A percentile compares a stretch with the other conserved stretches of the same genome.
These are phyloP conservation scores for Rhizoclosmatium globosum DNA, from an alignment of 192 early-diverging fungal species.

Conservation along the genomic window DNA sequence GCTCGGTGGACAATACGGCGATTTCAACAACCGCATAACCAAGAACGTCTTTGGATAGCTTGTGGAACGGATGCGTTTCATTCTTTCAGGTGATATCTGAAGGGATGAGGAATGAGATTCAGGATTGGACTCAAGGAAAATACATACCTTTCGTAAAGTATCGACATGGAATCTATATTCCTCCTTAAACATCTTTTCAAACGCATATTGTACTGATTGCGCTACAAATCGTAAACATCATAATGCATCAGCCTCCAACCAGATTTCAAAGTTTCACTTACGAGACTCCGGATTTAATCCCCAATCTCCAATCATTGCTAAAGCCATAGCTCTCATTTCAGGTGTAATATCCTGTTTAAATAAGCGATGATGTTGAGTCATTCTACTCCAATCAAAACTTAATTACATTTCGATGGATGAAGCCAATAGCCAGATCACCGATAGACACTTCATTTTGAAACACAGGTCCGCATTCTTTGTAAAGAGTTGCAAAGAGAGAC, in stretches of 20 bases:
- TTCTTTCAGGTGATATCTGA: background rate
- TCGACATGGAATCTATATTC: background rate
- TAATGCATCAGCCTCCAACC: background rate
- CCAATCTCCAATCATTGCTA: conserved; percentile 2
- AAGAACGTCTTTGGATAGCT: background rate
- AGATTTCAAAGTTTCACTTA: background rate
- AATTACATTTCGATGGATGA: background rate
- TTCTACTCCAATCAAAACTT: too few relatives aligned
- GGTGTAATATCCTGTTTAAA: conserved; percentile 4
- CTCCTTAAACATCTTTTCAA: background rate
- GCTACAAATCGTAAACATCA: background rate
- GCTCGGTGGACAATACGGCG: too few relatives aligned
- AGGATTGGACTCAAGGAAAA: background rate
- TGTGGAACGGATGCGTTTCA: background rate
- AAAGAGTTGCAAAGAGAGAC: background rate
- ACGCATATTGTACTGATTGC: background rate
- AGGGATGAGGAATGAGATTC: background rate
- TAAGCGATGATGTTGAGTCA: background rate
- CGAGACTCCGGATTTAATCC: background rate
- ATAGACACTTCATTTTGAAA: background rate
- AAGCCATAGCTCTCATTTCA: background rate
- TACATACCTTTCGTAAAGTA: background rate
- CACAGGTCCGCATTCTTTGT: background rate
- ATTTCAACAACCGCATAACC: background rate
- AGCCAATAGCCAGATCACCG: background rate